Percentiles rank a stretch among this genome's conserved stretches.
Evolutionary conservation across 2,329 filamentous ascomycete genomes (phyloP).

Genomic region (Cercospora beticola): DNA sequence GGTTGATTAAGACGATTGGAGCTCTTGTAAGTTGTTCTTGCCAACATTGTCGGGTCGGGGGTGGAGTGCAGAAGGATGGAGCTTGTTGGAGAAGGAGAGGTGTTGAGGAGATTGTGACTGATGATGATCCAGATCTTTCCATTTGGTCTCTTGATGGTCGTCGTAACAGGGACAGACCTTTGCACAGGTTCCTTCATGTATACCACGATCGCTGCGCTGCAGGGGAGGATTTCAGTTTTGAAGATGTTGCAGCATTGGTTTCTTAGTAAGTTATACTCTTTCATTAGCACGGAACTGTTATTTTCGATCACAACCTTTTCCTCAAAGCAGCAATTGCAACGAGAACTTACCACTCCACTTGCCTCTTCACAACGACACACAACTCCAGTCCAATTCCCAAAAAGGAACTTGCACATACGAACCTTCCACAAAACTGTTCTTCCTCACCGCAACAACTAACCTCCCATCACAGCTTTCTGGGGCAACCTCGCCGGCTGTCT

Average conservation of each 20-base stretch:
- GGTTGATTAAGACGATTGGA: slow-evolving; percentile 35
- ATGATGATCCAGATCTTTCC: slow-evolving; percentile 34
- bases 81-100: too few relatives aligned
- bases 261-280: slow-evolving; percentile 18
- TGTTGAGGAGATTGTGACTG: too few relatives aligned
- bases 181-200: slow-evolving; percentile 40
- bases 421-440: neutral
- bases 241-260: slow-evolving; percentile 34
- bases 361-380: neutral
- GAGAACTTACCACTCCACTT: neutral
- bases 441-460: neutral
- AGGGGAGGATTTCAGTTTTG: slow-evolving; percentile 38
- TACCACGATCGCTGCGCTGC: slow-evolving; percentile 47
- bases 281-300: too few relatives aligned
- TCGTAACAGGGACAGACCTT: slow-evolving; percentile 39
- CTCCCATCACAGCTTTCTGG: slow-evolving; percentile 26
- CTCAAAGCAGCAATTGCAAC: neutral
- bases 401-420: neutral
- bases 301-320: too few relatives aligned
- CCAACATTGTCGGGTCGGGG: too few relatives aligned
- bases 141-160: slow-evolving; percentile 36
- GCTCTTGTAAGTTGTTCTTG: slow-evolving; percentile 21
- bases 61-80: too few relatives aligned
- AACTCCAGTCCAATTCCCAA: neutral
- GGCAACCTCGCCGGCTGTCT: slow-evolving; percentile 37